Base-by-base conservation (phyloP, 2,329 filamentous ascomycete genomes). In the Nothophoma quercina region DNA sequence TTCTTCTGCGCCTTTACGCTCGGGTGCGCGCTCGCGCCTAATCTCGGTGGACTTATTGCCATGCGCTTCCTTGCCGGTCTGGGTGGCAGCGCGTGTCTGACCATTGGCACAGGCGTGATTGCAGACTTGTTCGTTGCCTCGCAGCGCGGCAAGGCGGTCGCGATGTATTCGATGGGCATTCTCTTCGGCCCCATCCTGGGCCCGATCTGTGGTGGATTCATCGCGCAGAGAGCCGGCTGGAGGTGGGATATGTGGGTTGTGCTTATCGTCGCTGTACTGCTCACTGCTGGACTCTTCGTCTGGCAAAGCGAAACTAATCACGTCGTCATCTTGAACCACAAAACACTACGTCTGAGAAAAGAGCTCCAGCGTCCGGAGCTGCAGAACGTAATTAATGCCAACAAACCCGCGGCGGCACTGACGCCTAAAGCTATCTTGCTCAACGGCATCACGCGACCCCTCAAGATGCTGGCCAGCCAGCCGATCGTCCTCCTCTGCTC, bases 1-100 rank as follows among this genome's bases (percentile, higher is more conserved):
- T 78, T 78, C 75, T 83, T 83, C 62, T 70, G 83, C 5, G 59
- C 75, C 16, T 82, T 81, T 73, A 80, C 81, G 39, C 59, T 82
- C 2, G 71, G 76, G 2, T 81, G 71, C 34, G 73, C 72, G 3
- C 59, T 75, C 4, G 64, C 71, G 0, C 70, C 70, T 2, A 74
- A 66, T 22, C 63, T 75, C 2, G 51, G 52, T 18, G 67, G 65
- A 8, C 68, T 75, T 16, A 71, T 76, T 15, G 59, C 58, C 13
- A 73, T 74, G 65, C 70, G 72, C 1, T 66, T 73, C 28, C 40
- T 72, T 5, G 63, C 62, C 4, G 71, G 71, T 7, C 30, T 64
- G 10, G 68, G 69, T 35, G 71, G 71, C 8, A 67, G 41, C 2
- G 57, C 54, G 0, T 57, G 54, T 44, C 25, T 59, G 12, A 75